Base-by-base conservation (phyloP, 306 rosid species). In the Medicago ruthenica region DNA sequence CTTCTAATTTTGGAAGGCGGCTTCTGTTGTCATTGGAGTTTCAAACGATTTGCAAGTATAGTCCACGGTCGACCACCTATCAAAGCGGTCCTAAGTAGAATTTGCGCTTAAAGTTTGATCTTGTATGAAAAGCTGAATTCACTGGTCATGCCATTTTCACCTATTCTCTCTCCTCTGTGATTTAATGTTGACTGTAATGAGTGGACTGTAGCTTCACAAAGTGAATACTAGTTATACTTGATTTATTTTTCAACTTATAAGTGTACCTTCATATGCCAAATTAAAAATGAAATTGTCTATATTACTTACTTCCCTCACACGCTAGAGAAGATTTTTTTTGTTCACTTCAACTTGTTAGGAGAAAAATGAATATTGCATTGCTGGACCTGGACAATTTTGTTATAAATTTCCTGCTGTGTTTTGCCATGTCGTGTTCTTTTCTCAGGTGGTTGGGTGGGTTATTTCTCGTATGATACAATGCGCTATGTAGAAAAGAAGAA, bases 371-470 rank as follows among this genome's bases (percentile, higher is more conserved):
- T 83, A 18, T 45, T 48, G 14, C 1, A 14, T 71, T 10, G 53
- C 5, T 74, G 9, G 11, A 67, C 21, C 74, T 41, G 9, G 50
- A 58, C 62, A 41, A 15, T 50, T 79, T 67, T 64, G 13, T 69
- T 9, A 20, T 40, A 60, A 72, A 48, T 55, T 79, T n/a, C 60
- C 47, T 17, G 53, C 16, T 54, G 50, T 73, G 45, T 74, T 76
- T 78, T 66, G 77, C 50, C 17, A 13, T 24, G 10, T 27, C 41
- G 21, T 75, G 76, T 76, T 71, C 58, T 83, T 59, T 71, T 48
- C 41, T 11, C 84, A 95, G 99, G 97, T 85, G 99, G 99, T 45
- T 92, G 97, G 97, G 97, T 95, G 21, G 98, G 98, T 79, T 95
- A 86, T 79, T 92, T 95, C 86, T 95, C 99, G 11, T 95, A 95